phyloP scores from a whole-genome alignment of 208 protist genomes.

The Trypanosomatidae sp. region DNA sequence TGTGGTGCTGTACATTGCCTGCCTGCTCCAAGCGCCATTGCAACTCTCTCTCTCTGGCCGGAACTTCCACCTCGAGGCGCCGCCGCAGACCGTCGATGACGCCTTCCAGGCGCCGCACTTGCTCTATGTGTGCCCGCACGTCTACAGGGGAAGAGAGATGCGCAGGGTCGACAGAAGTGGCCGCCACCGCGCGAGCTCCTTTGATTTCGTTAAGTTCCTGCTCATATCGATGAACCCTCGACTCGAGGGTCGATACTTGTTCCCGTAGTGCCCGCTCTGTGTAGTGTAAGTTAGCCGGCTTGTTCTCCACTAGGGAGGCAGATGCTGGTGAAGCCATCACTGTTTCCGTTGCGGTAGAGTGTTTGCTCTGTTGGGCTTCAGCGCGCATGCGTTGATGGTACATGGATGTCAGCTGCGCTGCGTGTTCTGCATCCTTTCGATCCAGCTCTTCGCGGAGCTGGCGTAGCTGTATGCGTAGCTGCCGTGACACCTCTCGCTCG shows the following conservation, averaged over 20 bases:
- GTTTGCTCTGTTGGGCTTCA: slow-evolving; percentile 23
- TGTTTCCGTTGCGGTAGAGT: not conserved
- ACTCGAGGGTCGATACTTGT: slow-evolving; percentile 40
- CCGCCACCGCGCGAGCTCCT: not conserved
- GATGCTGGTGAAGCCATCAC: not conserved
- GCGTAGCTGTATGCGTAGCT: slow-evolving; percentile 47
- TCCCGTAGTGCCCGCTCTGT: slow-evolving; percentile 30
- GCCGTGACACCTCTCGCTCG: slow-evolving; percentile 44
- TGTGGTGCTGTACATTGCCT: slow-evolving; percentile 24
- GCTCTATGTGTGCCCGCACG: slow-evolving; percentile 42
- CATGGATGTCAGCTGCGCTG: slow-evolving; percentile 27
- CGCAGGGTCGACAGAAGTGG: slow-evolving; percentile 9
- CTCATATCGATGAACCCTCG: slow-evolving; percentile 26
- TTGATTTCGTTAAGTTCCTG: slow-evolving; percentile 42
- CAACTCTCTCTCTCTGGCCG: slow-evolving; percentile 39
- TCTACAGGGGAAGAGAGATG: slow-evolving; percentile 13
- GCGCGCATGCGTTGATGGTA: slow-evolving; percentile 20
- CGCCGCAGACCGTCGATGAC: slow-evolving; percentile 63
- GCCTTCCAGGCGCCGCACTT: slow-evolving; percentile 51
- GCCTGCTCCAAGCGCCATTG: slow-evolving; percentile 33
- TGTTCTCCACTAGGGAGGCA: not conserved
- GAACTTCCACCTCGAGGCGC: slow-evolving; percentile 53
- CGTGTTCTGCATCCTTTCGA: slow-evolving; percentile 34
- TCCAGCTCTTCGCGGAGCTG: slow-evolving; percentile 33
- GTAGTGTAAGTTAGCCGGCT: not conserved